These are phyloP conservation scores for Catharanthus roseus DNA, from an alignment of 257 asterid genomes.

Conservation along the genomic window DNA sequence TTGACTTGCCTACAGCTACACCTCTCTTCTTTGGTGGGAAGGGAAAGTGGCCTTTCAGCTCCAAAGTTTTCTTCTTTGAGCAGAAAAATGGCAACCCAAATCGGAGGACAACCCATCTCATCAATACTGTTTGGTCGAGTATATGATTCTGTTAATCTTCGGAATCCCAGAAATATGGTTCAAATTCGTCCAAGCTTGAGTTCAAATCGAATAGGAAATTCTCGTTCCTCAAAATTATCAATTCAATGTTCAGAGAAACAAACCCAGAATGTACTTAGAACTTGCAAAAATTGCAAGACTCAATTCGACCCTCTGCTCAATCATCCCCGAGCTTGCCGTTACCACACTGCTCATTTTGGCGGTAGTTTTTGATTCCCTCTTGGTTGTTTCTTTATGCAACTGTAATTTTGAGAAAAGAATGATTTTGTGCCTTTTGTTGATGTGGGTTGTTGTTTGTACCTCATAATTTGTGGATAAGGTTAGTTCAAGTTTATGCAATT, in stretches of 20 bases:
- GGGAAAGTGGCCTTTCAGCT: neutral
- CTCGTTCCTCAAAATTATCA: conserved; percentile 25
- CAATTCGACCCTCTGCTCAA: conserved; percentile 83
- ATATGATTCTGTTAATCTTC: conserved; percentile 15
- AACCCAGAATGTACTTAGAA: conserved; percentile 34
- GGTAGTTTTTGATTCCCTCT: conserved; percentile 34
- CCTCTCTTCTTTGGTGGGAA: neutral
- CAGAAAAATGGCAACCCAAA: conserved; percentile 12
- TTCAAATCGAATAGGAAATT: conserved; percentile 10
- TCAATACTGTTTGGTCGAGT: neutral
- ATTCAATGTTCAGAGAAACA: conserved; percentile 48
- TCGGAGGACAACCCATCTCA: neutral
- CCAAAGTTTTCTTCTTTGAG: neutral
- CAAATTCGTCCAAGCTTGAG: conserved; percentile 12
- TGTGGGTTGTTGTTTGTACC: too few species aligned
- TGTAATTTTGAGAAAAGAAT: neutral
- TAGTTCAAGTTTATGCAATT: neutral
- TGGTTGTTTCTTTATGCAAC: neutral
- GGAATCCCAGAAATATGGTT: conserved; percentile 12
- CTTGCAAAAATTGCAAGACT: conserved; percentile 82
- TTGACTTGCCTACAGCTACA: too few species aligned
- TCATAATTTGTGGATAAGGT: neutral
- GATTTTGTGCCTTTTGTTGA: neutral
- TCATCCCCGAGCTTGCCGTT: conserved; percentile 78
- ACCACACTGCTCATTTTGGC: conserved; percentile 89